Percentiles rank a stretch among this genome's conserved stretches.
Evolutionary conservation across 1,139 yeast species (phyloP).

Genomic region (Wickerhamomyces sp.): DNA sequence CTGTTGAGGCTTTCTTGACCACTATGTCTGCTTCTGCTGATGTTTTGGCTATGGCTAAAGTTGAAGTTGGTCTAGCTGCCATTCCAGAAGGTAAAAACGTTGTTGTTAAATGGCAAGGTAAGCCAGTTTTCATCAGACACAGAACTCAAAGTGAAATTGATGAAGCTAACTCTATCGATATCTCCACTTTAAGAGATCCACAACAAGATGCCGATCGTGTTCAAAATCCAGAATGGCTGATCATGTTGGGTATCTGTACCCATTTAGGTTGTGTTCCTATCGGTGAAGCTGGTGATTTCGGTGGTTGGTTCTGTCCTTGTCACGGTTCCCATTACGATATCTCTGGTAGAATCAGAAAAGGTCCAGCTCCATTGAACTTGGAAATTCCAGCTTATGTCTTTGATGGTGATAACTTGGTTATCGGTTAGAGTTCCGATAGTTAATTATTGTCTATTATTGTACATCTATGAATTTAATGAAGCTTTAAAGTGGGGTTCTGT

Average conservation of each 20-base stretch:
- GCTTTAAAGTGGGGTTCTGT: neutral
- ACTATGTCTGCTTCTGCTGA: conserved; percentile 98
- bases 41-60: conserved; percentile 98
- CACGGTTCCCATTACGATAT: conserved; percentile 99
- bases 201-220: conserved; percentile 92
- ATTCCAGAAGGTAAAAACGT: conserved; percentile 98
- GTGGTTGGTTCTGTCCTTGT: conserved; percentile 99
- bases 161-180: conserved; percentile 84
- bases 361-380: conserved; percentile 99
- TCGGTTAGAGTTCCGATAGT: conserved; percentile 44
- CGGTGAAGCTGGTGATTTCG: conserved; percentile 99
- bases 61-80: conserved; percentile 89
- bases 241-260: conserved; percentile 99
- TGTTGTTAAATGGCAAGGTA: conserved; percentile 99
- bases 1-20: conserved; percentile 91
- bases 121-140: conserved; percentile 99
- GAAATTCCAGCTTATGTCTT: conserved; percentile 93
- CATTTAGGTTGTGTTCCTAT: conserved; percentile 99
- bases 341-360: conserved; percentile 99
- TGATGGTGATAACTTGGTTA: conserved; percentile 76
- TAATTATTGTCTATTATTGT: conserved; percentile 1
- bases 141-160: conserved; percentile 90
- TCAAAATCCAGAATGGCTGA: conserved; percentile 95
- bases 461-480: conserved; percentile 2
- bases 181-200: conserved; percentile 84